Evolutionary conservation across 225 moss, liverwort and hornwort species (phyloP).

Genomic region (Bryoerythrophyllum caledonicum): DNA sequence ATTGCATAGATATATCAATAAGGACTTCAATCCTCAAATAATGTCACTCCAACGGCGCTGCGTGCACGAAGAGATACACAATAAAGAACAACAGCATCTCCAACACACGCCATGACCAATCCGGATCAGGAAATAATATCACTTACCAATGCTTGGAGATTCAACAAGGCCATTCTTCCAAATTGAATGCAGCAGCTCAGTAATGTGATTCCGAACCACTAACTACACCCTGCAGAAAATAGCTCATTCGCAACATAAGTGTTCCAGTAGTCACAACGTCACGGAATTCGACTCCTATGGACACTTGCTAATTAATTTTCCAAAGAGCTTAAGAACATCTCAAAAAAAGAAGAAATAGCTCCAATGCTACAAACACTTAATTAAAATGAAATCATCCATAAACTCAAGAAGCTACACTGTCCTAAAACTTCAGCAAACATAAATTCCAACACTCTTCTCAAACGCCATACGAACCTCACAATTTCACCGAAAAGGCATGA

Average conservation of each 20-base stretch:
- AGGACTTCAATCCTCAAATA: neutral
- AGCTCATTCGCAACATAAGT: neutral
- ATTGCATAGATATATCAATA: neutral
- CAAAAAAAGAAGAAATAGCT: neutral
- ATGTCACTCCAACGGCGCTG: neutral
- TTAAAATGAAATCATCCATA: neutral
- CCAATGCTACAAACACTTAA: neutral
- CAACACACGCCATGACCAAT: conserved; percentile 6
- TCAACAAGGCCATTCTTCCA: conserved; percentile 49
- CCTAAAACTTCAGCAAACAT: conserved; percentile 1
- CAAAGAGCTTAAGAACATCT: neutral
- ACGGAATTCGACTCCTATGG: neutral
- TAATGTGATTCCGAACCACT: conserved; percentile 29
- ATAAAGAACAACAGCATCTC: neutral
- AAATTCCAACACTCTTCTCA: conserved; percentile 10
- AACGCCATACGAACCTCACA: neutral
- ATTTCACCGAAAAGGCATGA: neutral
- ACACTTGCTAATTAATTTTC: neutral
- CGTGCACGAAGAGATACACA: neutral
- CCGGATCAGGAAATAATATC: neutral
- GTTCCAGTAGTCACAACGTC: conserved; percentile 6
- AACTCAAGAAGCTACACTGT: neutral
- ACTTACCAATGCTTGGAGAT: conserved; percentile 54
- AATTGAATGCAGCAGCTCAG: conserved; percentile 22
- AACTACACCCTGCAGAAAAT: conserved; percentile 43